A percentile compares a stretch with the other conserved stretches of the same genome.
phyloP scores from a whole-genome alignment of 1,139 yeast species.

The Candida albicans region DNA sequence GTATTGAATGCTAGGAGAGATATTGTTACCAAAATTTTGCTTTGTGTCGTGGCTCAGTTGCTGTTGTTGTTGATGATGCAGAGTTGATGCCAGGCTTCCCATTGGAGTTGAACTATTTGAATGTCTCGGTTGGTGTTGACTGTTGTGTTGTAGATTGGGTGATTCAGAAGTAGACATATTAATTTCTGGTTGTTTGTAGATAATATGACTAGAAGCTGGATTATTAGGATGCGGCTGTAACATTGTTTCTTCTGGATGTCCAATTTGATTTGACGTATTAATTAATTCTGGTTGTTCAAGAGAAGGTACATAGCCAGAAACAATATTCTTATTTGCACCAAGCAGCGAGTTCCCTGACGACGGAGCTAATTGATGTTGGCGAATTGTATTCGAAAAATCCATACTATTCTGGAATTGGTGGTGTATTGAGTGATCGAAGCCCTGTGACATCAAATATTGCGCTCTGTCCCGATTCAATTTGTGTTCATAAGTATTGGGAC shows the following conservation, averaged over 20 bases:
- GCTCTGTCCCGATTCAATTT: conserved; percentile 8
- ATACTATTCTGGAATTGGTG: conserved; percentile 7
- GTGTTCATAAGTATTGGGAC: conserved; percentile 5
- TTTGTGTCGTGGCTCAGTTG: neutral
- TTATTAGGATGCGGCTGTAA: neutral
- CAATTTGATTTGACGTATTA: neutral
- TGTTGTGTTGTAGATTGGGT: neutral
- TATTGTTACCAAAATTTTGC: no score
- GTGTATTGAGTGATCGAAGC: conserved; percentile 7
- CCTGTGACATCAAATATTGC: conserved; percentile 4
- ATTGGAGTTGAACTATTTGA: neutral
- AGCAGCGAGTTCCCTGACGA: neutral
- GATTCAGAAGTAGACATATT: neutral
- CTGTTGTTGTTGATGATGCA: neutral
- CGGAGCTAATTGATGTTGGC: neutral
- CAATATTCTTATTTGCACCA: neutral
- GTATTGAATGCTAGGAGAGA: no score
- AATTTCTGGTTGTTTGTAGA: conserved; percentile 1
- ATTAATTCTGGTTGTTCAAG: conserved; percentile 3
- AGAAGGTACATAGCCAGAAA: conserved; percentile 1
- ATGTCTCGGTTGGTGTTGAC: neutral
- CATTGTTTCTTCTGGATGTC: neutral
- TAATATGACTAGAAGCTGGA: conserved; percentile 1
- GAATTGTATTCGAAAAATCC: neutral
- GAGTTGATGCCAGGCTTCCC: neutral